phyloP scores from a whole-genome alignment of 2,329 filamentous ascomycete genomes.

The Colletotrichum sp. region DNA sequence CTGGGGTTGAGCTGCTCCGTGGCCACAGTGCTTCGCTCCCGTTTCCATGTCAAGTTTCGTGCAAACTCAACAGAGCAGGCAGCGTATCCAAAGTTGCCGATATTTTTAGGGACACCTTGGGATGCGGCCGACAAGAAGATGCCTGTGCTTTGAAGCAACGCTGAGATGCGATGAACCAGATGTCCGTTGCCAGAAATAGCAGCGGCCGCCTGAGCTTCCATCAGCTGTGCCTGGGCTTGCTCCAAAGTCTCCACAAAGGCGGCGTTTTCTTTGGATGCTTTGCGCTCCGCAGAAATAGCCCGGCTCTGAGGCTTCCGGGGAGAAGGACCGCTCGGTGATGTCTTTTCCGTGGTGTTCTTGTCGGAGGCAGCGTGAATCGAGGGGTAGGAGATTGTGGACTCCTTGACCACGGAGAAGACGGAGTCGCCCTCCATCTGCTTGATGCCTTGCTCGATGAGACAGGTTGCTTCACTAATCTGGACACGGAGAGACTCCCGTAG shows the following conservation, averaged over 20 bases:
- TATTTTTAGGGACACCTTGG: conserved; percentile 47
- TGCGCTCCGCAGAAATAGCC: conserved; percentile 22
- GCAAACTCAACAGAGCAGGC: conserved; percentile 72
- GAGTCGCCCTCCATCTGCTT: conserved; percentile 79
- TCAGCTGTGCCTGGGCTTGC: conserved; percentile 69
- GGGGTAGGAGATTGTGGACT: conserved; percentile 90
- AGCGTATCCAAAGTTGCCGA: conserved; percentile 60
- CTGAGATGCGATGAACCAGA: conserved; percentile 67
- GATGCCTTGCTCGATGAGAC: conserved; percentile 71
- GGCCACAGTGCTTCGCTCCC: conserved; percentile 58
- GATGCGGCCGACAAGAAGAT: conserved; percentile 70
- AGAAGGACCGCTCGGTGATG: conserved; percentile 36
- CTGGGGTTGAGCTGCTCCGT: conserved; percentile 21
- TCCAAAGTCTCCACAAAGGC: conserved; percentile 64
- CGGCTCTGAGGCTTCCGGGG: conserved; percentile 33
- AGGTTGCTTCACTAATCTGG: conserved; percentile 69
- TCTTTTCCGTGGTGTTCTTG: conserved; percentile 38
- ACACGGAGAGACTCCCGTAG: conserved; percentile 47
- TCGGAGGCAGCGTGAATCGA: conserved; percentile 59
- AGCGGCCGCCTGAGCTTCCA: conserved; percentile 66
- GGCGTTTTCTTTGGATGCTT: conserved; percentile 27
- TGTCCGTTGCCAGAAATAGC: conserved; percentile 59
- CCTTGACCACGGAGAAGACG: conserved; percentile 87
- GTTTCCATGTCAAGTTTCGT: conserved; percentile 69
- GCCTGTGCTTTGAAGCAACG: conserved; percentile 67